Evolutionary conservation across 2,329 filamentous ascomycete genomes (phyloP).

Genomic region (Aspergillus texensis): DNA sequence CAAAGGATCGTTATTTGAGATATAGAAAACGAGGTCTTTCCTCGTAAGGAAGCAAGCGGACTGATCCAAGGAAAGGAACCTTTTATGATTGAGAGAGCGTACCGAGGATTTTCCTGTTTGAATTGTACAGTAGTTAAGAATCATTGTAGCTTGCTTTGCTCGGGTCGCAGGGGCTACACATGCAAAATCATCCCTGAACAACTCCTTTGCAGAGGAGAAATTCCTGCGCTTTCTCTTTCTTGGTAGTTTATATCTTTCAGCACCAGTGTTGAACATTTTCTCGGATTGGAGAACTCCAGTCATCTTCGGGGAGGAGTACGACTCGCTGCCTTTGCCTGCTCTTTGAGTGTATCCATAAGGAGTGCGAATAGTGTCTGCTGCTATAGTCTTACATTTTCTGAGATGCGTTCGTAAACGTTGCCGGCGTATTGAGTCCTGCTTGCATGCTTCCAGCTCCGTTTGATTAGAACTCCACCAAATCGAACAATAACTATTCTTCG

Average conservation of each 20-base stretch:
- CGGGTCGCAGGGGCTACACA: neutral
- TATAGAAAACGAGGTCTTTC: neutral
- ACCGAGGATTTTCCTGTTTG: neutral
- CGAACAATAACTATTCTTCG: constrained; percentile 40
- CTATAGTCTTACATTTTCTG: constrained; percentile 28
- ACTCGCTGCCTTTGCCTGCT: neutral
- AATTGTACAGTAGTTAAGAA: neutral
- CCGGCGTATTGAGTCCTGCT: constrained; percentile 17
- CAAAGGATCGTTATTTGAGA: neutral
- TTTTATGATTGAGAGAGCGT: neutral
- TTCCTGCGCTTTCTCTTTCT: neutral
- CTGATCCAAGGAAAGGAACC: neutral
- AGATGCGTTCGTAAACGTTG: constrained; percentile 31
- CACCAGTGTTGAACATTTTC: no score
- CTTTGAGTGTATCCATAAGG: constrained; percentile 15
- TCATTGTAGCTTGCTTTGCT: no score
- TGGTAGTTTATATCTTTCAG: neutral
- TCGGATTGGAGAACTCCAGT: constrained; percentile 12
- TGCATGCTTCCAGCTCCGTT: constrained; percentile 25
- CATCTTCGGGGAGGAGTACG: neutral
- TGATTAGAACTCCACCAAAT: constrained; percentile 45
- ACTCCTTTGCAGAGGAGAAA: neutral
- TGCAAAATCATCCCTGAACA: neutral
- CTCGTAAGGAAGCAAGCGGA: neutral
- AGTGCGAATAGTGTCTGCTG: constrained; percentile 32